A percentile compares a stretch with the other conserved stretches of the same genome.
phyloP scores from a whole-genome alignment of 257 asterid species.

The Solanum chmielewskii region DNA sequence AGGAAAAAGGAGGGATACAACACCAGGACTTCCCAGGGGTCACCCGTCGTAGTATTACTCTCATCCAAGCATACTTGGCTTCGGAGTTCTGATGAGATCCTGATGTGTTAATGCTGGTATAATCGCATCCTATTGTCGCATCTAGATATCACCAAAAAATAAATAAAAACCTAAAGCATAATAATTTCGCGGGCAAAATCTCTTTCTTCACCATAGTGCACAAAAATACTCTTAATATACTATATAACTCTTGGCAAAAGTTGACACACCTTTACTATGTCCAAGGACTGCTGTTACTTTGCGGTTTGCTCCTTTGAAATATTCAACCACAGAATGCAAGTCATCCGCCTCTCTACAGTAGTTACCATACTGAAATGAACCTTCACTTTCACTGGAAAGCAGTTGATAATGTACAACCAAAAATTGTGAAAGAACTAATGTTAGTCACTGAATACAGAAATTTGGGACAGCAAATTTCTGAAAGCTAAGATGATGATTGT shows the following conservation, averaged over 20 bases:
- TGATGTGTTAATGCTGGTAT: background rate
- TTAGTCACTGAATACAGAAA: background rate
- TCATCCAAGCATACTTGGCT: background rate
- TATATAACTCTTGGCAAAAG: background rate
- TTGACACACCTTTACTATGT: slow-evolving; percentile 69
- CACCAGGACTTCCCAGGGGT: background rate
- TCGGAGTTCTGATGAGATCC: background rate
- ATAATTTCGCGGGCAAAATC: background rate
- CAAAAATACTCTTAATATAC: background rate
- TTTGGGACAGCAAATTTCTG: background rate
- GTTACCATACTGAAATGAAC: slow-evolving; percentile 61
- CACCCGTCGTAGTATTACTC: background rate
- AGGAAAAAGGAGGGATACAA: background rate
- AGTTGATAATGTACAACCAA: background rate
- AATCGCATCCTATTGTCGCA: background rate
- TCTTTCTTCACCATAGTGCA: background rate
- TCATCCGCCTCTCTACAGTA: slow-evolving; percentile 66
- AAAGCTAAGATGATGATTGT: background rate
- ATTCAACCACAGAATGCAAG: slow-evolving; percentile 60
- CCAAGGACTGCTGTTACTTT: slow-evolving; percentile 57
- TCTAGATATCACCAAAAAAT: background rate
- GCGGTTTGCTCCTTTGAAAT: slow-evolving; percentile 40
- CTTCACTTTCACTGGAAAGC: slow-evolving; percentile 80
- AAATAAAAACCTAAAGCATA: background rate
- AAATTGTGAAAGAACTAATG: background rate